A percentile compares a stretch with the other conserved stretches of the same genome.
Evolutionary conservation across 768 basidiomycete genomes (phyloP).

Genomic region (Lactifluus volemus): DNA sequence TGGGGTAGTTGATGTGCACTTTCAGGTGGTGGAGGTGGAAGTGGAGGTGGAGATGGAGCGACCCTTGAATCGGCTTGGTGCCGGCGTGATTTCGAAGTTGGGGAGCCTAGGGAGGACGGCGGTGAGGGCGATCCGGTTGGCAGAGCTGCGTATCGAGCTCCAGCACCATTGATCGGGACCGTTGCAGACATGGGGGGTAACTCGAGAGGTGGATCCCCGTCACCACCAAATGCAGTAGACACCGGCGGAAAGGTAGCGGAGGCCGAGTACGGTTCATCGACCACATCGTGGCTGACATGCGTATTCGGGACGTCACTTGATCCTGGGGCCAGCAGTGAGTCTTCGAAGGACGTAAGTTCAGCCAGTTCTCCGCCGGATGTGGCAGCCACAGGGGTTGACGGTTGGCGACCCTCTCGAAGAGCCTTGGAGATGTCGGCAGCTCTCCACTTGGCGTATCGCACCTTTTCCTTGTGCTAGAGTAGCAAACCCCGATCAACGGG

Average conservation of each 20-base stretch:
- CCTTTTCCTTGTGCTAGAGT: slow-evolving; percentile 73
- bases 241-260: background rate
- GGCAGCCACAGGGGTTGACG: slow-evolving; percentile 67
- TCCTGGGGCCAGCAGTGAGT: slow-evolving; percentile 15
- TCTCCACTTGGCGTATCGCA: slow-evolving; percentile 96
- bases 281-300: background rate
- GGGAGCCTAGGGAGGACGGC: background rate
- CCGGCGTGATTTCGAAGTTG: slow-evolving; percentile 2
- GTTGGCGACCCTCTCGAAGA: slow-evolving; percentile 84
- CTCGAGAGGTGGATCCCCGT: background rate
- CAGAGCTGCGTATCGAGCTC: background rate
- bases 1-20: too few species aligned
- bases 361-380: slow-evolving; percentile 22
- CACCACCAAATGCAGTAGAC: background rate
- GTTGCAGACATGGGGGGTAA: slow-evolving; percentile 4
- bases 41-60: background rate
- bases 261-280: background rate
- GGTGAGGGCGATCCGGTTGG: background rate
- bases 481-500: background rate
- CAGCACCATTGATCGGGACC: background rate
- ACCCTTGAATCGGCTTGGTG: background rate
- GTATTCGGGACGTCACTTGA: background rate
- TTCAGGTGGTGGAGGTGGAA: background rate
- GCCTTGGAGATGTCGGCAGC: slow-evolving; percentile 93
- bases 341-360: slow-evolving; percentile 20